Evolutionary conservation across 2,329 filamentous ascomycete species (phyloP).

Genomic region (Fusarium nygamai): DNA sequence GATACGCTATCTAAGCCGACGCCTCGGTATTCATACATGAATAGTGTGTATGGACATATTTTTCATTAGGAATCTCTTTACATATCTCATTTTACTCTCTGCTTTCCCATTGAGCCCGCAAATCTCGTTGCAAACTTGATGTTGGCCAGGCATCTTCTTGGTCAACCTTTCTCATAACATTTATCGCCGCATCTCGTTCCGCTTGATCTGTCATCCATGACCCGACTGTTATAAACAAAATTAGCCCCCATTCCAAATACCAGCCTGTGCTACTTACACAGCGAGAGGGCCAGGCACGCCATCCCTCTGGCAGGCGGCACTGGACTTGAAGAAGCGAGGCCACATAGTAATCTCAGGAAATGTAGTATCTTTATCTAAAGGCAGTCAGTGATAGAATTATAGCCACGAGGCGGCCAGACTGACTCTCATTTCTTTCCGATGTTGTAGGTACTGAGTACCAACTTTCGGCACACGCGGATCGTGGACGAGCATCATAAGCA

Average conservation of each 20-base stretch:
- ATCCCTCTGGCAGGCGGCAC: neutral
- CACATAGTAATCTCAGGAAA: neutral
- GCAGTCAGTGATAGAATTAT: neutral
- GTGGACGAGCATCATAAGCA: neutral
- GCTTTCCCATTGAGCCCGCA: neutral
- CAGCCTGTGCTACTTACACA: neutral
- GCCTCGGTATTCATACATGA: neutral
- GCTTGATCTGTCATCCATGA: neutral
- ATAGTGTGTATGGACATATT: neutral
- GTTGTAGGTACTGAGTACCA: neutral
- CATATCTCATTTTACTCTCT: too few relatives aligned
- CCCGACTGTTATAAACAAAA: neutral
- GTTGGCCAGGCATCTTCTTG: neutral
- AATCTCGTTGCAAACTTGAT: neutral
- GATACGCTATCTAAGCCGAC: neutral
- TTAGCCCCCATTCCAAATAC: neutral
- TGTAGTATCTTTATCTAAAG: neutral
- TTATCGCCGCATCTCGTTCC: neutral
- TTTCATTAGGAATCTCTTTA: too few relatives aligned
- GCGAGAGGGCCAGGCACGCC: neutral
- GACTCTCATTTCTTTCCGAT: neutral
- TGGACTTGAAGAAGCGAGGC: neutral
- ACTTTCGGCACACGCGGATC: neutral
- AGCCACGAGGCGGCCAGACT: rapidly evolving
- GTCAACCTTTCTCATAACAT: neutral